Conservation (phyloP, 257 asterid species). For the Solanum ahanhuiri region DNA sequence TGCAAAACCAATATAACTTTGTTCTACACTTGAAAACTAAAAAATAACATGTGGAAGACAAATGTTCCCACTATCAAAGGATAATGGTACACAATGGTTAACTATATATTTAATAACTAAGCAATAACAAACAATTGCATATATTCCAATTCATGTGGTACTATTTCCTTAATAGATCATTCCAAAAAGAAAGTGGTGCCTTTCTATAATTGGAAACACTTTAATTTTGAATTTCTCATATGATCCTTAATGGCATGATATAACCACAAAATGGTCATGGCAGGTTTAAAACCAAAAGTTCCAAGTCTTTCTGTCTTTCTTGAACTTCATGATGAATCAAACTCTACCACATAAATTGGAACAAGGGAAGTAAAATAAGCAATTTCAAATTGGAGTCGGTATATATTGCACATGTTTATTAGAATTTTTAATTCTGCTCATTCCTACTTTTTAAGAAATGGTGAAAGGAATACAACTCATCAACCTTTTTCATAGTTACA, state of each 20-base stretch:
- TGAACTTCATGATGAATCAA: neutral
- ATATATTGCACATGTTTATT: neutral
- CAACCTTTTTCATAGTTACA: neutral
- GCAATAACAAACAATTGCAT: neutral
- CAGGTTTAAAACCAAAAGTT: neutral
- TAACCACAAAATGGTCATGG: neutral
- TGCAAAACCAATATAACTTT: too few relatives aligned
- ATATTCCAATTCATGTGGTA: neutral
- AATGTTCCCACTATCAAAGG: neutral
- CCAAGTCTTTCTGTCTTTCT: neutral
- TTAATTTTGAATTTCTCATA: neutral
- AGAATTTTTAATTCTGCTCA: neutral
- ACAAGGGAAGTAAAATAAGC: neutral
- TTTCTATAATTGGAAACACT: neutral
- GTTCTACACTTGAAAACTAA: neutral
- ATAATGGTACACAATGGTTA: neutral
- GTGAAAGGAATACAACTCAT: neutral
- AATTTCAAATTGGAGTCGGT: neutral
- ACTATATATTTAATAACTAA: neutral
- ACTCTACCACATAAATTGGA: neutral
- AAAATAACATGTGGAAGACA: neutral
- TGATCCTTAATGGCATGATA: neutral
- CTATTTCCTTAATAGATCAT: neutral
- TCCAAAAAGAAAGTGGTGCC: neutral
- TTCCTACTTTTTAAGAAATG: neutral